Conservation (phyloP, 352 stramenopile species). For the Phytophthora syringae region DNA sequence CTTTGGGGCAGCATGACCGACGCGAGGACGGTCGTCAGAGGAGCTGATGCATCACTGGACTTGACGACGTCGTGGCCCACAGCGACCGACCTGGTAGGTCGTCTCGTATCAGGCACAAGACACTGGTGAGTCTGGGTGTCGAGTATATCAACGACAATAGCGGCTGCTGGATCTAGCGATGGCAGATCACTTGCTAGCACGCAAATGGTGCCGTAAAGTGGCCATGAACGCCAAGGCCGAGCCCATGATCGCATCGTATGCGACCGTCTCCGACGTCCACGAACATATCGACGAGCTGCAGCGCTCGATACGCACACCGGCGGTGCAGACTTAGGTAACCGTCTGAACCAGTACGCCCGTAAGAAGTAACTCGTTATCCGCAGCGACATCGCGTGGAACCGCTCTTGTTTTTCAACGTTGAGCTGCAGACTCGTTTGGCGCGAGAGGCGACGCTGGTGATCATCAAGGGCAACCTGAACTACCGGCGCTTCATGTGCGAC, state of each 20-base stretch:
- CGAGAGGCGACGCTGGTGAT: conserved; percentile 85
- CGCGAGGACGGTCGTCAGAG: background rate
- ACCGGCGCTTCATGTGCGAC: conserved; percentile 94
- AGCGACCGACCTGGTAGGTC: conserved; percentile 47
- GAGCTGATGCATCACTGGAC: conserved; percentile 14
- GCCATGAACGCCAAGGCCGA: conserved; percentile 71
- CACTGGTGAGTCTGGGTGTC: conserved; percentile 19
- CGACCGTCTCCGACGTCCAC: conserved; percentile 49
- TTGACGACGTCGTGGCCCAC: conserved; percentile 62
- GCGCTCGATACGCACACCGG: conserved; percentile 14
- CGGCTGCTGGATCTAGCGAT: conserved; percentile 68
- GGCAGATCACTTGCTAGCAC: conserved; percentile 57
- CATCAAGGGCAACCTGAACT: conserved; percentile 98
- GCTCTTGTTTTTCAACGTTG: conserved; percentile 54
- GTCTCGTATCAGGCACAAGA: conserved; percentile 27
- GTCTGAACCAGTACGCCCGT: conserved; percentile 35
- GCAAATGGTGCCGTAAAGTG: conserved; percentile 53
- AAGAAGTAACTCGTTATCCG: conserved; percentile 19
- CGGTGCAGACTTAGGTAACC: conserved; percentile 46
- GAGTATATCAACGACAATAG: conserved; percentile 81
- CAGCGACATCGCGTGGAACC: conserved; percentile 61
- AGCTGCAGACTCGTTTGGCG: conserved; percentile 31
- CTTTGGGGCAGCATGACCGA: too few species aligned
- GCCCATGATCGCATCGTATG: conserved; percentile 80
- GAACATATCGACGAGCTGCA: conserved; percentile 63